Evolutionary conservation across 2,329 filamentous ascomycete genomes (phyloP).

Genomic region (Fusarium sarcochroum): DNA sequence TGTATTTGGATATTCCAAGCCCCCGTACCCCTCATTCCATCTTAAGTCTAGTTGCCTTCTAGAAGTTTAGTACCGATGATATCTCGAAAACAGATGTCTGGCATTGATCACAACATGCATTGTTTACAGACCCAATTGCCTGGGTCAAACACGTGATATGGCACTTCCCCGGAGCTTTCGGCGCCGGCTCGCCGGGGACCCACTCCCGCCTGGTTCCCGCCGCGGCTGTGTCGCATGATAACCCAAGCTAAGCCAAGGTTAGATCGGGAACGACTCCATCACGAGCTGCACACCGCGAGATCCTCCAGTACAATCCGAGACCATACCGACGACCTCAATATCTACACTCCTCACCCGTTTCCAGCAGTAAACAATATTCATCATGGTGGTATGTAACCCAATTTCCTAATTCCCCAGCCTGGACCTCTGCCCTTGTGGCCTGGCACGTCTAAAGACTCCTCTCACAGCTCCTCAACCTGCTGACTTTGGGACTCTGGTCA

Average conservation of each 20-base stretch:
- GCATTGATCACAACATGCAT: slow-evolving; percentile 21
- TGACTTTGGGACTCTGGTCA: slow-evolving; percentile 77
- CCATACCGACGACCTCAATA: slow-evolving; percentile 8
- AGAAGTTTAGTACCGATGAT: slow-evolving; percentile 27
- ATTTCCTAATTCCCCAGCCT: slow-evolving; percentile 5
- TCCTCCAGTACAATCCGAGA: slow-evolving; percentile 9
- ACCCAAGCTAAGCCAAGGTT: slow-evolving; percentile 31
- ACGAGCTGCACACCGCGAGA: slow-evolving; percentile 35
- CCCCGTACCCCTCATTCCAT: slow-evolving; percentile 27
- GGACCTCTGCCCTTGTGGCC: slow-evolving; percentile 45
- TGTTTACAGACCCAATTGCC: slow-evolving; percentile 10
- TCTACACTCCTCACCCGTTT: background rate
- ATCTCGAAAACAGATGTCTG: slow-evolving; percentile 7
- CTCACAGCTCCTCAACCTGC: slow-evolving; percentile 73
- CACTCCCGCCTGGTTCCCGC: slow-evolving; percentile 37
- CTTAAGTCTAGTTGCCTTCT: slow-evolving; percentile 22
- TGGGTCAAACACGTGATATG: slow-evolving; percentile 39
- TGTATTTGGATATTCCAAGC: slow-evolving; percentile 1
- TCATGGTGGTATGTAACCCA: slow-evolving; percentile 53
- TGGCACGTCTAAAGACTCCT: slow-evolving; percentile 54
- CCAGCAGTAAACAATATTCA: slow-evolving; percentile 25
- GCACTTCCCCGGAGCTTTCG: slow-evolving; percentile 43
- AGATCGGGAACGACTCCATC: slow-evolving; percentile 40
- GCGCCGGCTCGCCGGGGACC: slow-evolving; percentile 39
- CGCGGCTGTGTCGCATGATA: slow-evolving; percentile 46